phyloP scores from a whole-genome alignment of 805 yeast species.

The Hyphopichia homilentoma region DNA sequence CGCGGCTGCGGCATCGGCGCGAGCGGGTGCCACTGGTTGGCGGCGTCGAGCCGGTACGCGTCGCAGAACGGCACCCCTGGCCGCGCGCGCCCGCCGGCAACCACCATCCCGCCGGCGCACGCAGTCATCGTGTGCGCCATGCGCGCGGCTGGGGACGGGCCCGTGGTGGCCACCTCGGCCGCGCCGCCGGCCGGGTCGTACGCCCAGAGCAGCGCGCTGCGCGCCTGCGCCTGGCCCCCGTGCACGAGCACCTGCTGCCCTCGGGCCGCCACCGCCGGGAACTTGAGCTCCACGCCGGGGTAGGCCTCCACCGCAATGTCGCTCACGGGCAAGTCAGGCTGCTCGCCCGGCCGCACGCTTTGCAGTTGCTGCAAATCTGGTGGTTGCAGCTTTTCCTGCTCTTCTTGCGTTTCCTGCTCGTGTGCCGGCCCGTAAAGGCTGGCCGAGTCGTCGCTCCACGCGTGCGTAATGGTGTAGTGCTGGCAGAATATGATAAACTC shows the following conservation, averaged over 20 bases:
- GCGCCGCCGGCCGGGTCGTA: constrained; percentile 11
- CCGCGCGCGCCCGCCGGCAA: constrained; percentile 66
- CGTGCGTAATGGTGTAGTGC: constrained; percentile 68
- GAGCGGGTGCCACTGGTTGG: constrained; percentile 11
- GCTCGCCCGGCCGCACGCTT: too few relatives aligned
- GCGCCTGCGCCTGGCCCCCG: constrained; percentile 40
- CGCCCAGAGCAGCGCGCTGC: constrained; percentile 11
- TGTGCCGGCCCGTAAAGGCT: too few relatives aligned
- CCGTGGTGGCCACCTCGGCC: constrained; percentile 16
- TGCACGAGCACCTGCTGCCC: constrained; percentile 20
- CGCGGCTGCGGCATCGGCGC: constrained; percentile 42
- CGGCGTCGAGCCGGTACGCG: constrained; percentile 40
- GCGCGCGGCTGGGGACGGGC: constrained; percentile 41
- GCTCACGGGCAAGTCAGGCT: too few relatives aligned
- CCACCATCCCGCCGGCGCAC: constrained; percentile 23
- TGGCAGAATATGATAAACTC: constrained; percentile 74
- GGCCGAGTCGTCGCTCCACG: constrained; percentile 20
- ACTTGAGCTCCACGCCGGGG: constrained; percentile 41
- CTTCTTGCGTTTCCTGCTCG: too few relatives aligned
- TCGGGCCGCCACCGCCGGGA: constrained; percentile 30
- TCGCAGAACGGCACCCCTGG: constrained; percentile 47
- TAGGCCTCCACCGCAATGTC: too few relatives aligned
- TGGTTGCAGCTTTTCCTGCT: too few relatives aligned
- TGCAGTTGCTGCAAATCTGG: not conserved
- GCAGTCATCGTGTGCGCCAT: constrained; percentile 55